A percentile compares a stretch with the other conserved stretches of the same genome.
Conservation (phyloP, 306 rosid species). For the Senna tora region DNA sequence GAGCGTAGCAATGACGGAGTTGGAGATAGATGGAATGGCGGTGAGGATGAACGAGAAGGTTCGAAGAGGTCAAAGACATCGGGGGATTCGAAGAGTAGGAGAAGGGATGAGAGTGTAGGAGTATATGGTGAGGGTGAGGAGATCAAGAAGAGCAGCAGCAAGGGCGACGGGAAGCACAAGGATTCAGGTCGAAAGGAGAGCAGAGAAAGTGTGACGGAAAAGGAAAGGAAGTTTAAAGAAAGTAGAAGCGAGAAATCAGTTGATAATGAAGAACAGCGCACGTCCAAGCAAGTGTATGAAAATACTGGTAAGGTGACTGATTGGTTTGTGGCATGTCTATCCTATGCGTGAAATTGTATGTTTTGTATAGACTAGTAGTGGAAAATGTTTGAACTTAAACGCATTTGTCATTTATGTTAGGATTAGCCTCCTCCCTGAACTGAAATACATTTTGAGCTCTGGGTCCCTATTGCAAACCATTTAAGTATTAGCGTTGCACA, state of each 20-base stretch:
- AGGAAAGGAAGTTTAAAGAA: conserved; percentile 71
- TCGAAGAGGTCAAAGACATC: conserved; percentile 64
- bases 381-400: conserved; percentile 27
- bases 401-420: conserved; percentile 1
- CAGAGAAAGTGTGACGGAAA: conserved; percentile 60
- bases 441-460: not conserved
- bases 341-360: not conserved
- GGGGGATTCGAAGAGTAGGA: conserved; percentile 77
- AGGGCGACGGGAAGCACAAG: conserved; percentile 78
- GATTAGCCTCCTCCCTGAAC: not conserved
- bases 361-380: conserved; percentile 13
- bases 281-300: conserved; percentile 62
- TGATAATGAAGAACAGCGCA: conserved; percentile 65
- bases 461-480: conserved; percentile 5
- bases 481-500: no score
- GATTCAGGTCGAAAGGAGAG: conserved; percentile 81
- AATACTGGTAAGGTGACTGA: conserved; percentile 83
- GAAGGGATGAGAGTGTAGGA: conserved; percentile 72
- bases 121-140: conserved; percentile 71
- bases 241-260: conserved; percentile 54
- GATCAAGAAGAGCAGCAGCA: conserved; percentile 72
- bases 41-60: conserved; percentile 66
- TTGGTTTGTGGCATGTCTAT: conserved; percentile 32
- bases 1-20: conserved; percentile 65
- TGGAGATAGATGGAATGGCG: conserved; percentile 94